Base-by-base conservation (phyloP, 768 basidiomycete genomes). In the Lyophyllum decastes region DNA sequence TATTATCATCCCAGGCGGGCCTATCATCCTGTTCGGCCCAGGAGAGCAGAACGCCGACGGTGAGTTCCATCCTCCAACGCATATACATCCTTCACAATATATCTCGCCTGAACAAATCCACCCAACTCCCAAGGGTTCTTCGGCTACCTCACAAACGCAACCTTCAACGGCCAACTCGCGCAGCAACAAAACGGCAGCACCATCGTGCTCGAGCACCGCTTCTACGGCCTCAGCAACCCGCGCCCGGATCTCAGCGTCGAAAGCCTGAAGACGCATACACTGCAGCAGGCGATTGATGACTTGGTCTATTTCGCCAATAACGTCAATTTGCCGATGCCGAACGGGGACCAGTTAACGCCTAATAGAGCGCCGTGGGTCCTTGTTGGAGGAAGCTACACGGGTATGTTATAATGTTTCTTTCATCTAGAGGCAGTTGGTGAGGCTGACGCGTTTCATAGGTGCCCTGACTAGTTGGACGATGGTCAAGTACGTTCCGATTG, bases 141-240 rank as follows among this genome's bases (percentile, higher is more conserved):
- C 52, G 75, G 72, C n/a, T 90, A 88, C 64, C 76, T 90, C 47
- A 86, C 86, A n/a, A 89, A 90, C 63, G 52, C 24, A 10, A 87
- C 84, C 4, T 81, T 90, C 60, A 84, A 79, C 58, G 89, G 88
- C 16, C 74, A 77, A 50, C 83, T 89, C 59, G 76, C 87, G 9
- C 83, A 88, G 65, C 83, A 86, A 67, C 76, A 88, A 56, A 81
- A 81, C 34, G 89, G 85, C n/a, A 83, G 83, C n/a, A 79, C 82
- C 4, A 74, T 90, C 60, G 73, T 90, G 24, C 59, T 90, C 24
- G 89, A 91, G 63, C 89, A 91, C 64, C 79, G 90, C 22, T 92
- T 86, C 76, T 90, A 85, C 60, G 89, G 89, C 16, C 70, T 81
- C n/a, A 90, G 88, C 55, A 92, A 89, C 66, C 89, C 89, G 2